Evolutionary conservation across 352 stramenopile genomes (phyloP).

Genomic region (Phytophthora niederhauseri): DNA sequence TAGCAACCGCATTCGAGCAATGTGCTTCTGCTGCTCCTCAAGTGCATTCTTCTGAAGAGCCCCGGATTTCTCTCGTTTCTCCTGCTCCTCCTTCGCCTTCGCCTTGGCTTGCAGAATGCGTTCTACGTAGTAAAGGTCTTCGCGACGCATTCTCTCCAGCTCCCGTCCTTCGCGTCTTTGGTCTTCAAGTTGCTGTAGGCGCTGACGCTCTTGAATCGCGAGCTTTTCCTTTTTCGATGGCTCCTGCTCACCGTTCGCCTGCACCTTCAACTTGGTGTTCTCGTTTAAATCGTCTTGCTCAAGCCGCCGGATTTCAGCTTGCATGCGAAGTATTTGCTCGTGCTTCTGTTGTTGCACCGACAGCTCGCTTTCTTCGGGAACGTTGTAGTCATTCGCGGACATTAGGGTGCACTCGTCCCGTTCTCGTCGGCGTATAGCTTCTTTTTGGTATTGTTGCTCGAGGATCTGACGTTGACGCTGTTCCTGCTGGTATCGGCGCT

Average conservation of each 20-base stretch:
- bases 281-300: slow-evolving; percentile 16
- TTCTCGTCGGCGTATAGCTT: slow-evolving; percentile 45
- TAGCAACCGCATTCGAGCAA: slow-evolving; percentile 48
- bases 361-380: slow-evolving; percentile 33
- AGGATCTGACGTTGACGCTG: slow-evolving; percentile 48
- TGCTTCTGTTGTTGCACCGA: slow-evolving; percentile 41
- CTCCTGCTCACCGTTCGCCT: not conserved
- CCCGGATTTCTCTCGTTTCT: slow-evolving; percentile 20
- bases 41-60: slow-evolving; percentile 33
- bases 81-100: slow-evolving; percentile 22
- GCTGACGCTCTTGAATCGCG: slow-evolving; percentile 32
- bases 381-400: slow-evolving; percentile 49
- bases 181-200: slow-evolving; percentile 34
- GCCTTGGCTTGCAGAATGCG: slow-evolving; percentile 50
- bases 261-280: not conserved
- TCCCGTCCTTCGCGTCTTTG: slow-evolving; percentile 41
- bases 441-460: slow-evolving; percentile 50
- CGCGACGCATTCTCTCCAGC: slow-evolving; percentile 46
- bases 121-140: slow-evolving; percentile 65
- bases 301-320: slow-evolving; percentile 34
- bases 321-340: slow-evolving; percentile 34
- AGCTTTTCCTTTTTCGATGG: slow-evolving; percentile 29
- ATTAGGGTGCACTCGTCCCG: slow-evolving; percentile 46
- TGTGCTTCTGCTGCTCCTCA: slow-evolving; percentile 51
- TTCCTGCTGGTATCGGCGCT: slow-evolving; percentile 40